A percentile compares a stretch with the other conserved stretches of the same genome.
phyloP scores from a whole-genome alignment of 2,329 filamentous ascomycete species.

The Scolecobasidium constrictum region DNA sequence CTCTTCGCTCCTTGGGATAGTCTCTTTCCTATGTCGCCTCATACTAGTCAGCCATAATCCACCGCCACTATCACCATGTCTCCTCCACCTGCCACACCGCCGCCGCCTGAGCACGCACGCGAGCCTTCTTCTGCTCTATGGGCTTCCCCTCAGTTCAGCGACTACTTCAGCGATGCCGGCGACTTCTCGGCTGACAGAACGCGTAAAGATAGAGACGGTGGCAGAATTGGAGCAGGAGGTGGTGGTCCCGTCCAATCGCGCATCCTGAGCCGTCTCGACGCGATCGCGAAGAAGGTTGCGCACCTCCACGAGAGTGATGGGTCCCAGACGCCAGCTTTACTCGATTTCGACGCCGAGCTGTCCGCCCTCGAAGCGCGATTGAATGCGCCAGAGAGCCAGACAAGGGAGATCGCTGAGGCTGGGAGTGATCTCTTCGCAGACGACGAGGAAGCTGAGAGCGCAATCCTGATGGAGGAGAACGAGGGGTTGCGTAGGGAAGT shows the following conservation, averaged over 20 bases:
- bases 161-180: constrained; percentile 7
- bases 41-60: too few species aligned
- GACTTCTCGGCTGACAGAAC: constrained; percentile 12
- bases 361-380: constrained; percentile 21
- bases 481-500: constrained; percentile 1
- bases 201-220: too few species aligned
- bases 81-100: background rate
- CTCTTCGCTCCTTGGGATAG: too few species aligned
- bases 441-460: constrained; percentile 13
- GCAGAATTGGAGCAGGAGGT: too few species aligned
- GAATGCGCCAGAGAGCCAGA: constrained; percentile 17
- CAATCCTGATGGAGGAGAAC: background rate
- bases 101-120: constrained; percentile 1
- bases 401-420: constrained; percentile 15
- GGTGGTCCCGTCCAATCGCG: constrained; percentile 9
- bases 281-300: constrained; percentile 22
- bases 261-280: constrained; percentile 25
- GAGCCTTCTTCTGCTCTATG: constrained; percentile 1
- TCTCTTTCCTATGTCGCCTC: too few species aligned
- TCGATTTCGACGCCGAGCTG: constrained; percentile 16
- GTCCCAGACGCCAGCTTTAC: constrained; percentile 6
- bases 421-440: constrained; percentile 23
- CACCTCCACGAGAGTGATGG: constrained; percentile 18
- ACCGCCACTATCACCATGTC: too few species aligned
- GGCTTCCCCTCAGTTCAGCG: constrained; percentile 8